These are phyloP conservation scores for Coemansia sp. DNA, from an alignment of 192 early-diverging fungal species.

Conservation along the genomic window DNA sequence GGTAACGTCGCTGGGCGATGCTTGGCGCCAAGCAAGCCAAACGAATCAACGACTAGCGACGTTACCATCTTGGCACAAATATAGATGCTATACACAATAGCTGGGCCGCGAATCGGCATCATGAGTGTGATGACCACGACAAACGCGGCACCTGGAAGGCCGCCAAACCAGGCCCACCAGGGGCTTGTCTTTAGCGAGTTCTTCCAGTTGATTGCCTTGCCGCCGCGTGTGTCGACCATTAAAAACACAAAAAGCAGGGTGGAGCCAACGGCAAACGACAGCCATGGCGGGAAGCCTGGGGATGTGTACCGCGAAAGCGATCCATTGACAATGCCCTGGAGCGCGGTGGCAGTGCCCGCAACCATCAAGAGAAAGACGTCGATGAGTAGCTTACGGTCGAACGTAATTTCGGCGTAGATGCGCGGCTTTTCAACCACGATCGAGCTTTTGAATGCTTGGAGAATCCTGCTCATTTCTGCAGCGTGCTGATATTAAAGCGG, in stretches of 20 bases:
- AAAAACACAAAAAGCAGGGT: conserved; percentile 20
- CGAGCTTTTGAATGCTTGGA: conserved; percentile 14
- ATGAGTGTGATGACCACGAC: conserved; percentile 29
- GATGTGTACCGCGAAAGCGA: conserved; percentile 14
- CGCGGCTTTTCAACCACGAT: conserved; percentile 23
- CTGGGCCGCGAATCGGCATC: conserved; percentile 21
- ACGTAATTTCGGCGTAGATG: conserved; percentile 18
- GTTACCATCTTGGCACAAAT: conserved; percentile 26
- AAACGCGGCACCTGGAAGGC: conserved; percentile 20
- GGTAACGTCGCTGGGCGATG: conserved; percentile 21
- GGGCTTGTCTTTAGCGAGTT: conserved; percentile 19
- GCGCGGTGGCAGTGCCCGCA: conserved; percentile 12
- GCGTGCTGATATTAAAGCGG: not conserved
- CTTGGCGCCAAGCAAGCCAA: conserved; percentile 26
- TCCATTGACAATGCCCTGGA: conserved; percentile 30
- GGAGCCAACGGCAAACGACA: conserved; percentile 21
- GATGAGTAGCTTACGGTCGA: conserved; percentile 23
- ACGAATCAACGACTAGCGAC: conserved; percentile 19
- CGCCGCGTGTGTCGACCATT: conserved; percentile 27
- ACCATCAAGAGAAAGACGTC: conserved; percentile 18
- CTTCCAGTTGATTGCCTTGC: conserved; percentile 26
- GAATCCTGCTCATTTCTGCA: conserved; percentile 27
- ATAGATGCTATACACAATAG: conserved; percentile 21
- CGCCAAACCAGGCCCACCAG: conserved; percentile 31
- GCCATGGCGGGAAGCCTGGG: conserved; percentile 28